Base-by-base conservation (phyloP, 2,329 filamentous ascomycete species). In the Ceratocystis albifundus region DNA sequence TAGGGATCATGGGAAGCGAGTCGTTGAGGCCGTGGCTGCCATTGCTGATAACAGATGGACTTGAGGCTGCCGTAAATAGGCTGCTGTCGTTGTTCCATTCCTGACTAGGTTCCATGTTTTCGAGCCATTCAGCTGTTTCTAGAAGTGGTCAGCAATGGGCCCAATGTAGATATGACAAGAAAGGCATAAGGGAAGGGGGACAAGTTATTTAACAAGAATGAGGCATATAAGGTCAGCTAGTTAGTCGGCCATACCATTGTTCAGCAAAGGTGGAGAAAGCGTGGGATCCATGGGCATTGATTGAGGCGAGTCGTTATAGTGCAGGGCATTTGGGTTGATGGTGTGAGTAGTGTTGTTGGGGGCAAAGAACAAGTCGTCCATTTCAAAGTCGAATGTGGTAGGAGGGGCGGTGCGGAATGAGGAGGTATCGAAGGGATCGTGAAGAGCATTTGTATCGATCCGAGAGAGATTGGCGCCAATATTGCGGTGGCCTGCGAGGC, bases 11-110 rank as follows among this genome's bases (percentile, higher is more conserved):
- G 2, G 66, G 66, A 6, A 67, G 50, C 46, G 63, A 57, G 17
- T 67, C 66, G 36, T 61, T 46, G 22, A 67, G 45, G 53, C 89
- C 93, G 73, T 95, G 92, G 76, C 92, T 97, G 68, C 89, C 90
- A 55, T 90, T 96, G 78, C 93, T 97, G 75, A 97, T 93, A 61
- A 91, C 91, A 7, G 94, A 97, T 17, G 94, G 94, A 15, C 94
- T 97, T 10, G 94, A 97, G 68, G 89, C 91, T 72, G 96, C 93
- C 65, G 96, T 84, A 32, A 67, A 67, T 17, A 65, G 46, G 41
- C 41, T 62, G 32, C 32, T 48, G 17, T 65, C 59, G 7, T 30
- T 46, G 36, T 61, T 65, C 63, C 63, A 67, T 17, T 64, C 55
- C 36, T 55, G 28, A 10, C 61, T 59, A 6, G 55, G 44, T 22